Conservation (phyloP, 345 rosid species). For the Lepidium sativum region DNA sequence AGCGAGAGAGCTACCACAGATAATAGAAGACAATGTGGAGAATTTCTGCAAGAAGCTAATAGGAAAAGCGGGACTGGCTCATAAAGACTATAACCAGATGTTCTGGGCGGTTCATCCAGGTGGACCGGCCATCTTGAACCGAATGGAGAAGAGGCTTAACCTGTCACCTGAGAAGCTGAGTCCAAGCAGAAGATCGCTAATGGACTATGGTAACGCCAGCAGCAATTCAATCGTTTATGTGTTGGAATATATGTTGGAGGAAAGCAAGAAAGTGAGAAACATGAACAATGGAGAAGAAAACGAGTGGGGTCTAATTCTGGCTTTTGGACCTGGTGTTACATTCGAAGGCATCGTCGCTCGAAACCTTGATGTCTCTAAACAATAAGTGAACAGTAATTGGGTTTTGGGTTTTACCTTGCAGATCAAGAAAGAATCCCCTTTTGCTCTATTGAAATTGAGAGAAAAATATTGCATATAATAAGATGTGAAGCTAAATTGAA, state of each 20-base stretch:
- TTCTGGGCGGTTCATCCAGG: conserved; percentile 99
- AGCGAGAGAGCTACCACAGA: conserved; percentile 82
- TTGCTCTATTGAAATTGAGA: background rate
- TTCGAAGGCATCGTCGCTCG: conserved; percentile 95
- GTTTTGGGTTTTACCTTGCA: conserved; percentile 15
- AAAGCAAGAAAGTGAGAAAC: conserved; percentile 39
- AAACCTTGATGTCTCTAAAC: conserved; percentile 46
- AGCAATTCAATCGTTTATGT: conserved; percentile 91
- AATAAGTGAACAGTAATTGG: background rate
- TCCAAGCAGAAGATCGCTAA: conserved; percentile 76
- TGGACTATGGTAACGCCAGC: conserved; percentile 93
- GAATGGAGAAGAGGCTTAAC: conserved; percentile 70
- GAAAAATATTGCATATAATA: conserved; percentile 10
- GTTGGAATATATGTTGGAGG: conserved; percentile 84
- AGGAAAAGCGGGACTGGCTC: conserved; percentile 33
- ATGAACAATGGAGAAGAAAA: conserved; percentile 2
- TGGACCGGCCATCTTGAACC: conserved; percentile 88
- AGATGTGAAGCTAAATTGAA: background rate
- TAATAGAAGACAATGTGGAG: conserved; percentile 80
- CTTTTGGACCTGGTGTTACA: conserved; percentile 96
- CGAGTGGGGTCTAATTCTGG: conserved; percentile 81
- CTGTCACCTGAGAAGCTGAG: conserved; percentile 66
- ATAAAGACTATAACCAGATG: conserved; percentile 55
- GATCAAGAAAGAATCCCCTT: conserved; percentile 8
- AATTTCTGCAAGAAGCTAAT: conserved; percentile 65